phyloP scores from a whole-genome alignment of 306 rosid species.

The Canavalia ensiformis region DNA sequence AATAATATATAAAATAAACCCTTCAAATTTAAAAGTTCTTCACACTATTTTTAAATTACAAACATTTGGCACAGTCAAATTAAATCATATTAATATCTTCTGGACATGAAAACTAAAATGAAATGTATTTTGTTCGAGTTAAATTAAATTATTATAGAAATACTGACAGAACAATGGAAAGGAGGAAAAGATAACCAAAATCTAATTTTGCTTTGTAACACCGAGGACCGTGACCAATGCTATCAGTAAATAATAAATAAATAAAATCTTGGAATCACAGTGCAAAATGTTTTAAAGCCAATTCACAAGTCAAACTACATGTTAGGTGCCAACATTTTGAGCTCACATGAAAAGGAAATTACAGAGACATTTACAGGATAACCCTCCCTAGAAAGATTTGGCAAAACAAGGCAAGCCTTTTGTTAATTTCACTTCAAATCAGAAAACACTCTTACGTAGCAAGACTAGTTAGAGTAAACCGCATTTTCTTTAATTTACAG shows the following conservation, averaged over 20 bases:
- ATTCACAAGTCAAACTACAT: slow-evolving; percentile 45
- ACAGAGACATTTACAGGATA: slow-evolving; percentile 53
- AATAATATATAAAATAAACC: too few species aligned
- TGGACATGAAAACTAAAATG: background rate
- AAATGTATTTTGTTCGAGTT: background rate
- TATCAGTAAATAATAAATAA: slow-evolving; percentile 13
- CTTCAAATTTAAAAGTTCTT: too few species aligned
- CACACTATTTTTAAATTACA: too few species aligned
- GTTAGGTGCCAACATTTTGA: slow-evolving; percentile 52
- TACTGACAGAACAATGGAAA: background rate
- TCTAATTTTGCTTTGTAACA: background rate
- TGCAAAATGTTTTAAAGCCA: slow-evolving; percentile 52
- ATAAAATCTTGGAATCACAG: slow-evolving; percentile 49
- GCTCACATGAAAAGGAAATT: slow-evolving; percentile 50
- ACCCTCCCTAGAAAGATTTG: slow-evolving; percentile 49
- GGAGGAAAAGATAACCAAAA: slow-evolving; percentile 17
- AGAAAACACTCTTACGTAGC: slow-evolving; percentile 53
- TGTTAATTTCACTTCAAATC: slow-evolving; percentile 60
- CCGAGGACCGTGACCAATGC: background rate
- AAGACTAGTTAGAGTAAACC: slow-evolving; percentile 67
- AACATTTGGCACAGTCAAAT: background rate
- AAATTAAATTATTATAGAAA: background rate
- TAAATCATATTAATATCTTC: background rate
- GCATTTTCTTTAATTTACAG: slow-evolving; percentile 63
- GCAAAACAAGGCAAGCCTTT: slow-evolving; percentile 38